These are phyloP conservation scores for Gymnopus androsaceus DNA, from an alignment of 1,284 basidiomycete species.

Conservation along the genomic window DNA sequence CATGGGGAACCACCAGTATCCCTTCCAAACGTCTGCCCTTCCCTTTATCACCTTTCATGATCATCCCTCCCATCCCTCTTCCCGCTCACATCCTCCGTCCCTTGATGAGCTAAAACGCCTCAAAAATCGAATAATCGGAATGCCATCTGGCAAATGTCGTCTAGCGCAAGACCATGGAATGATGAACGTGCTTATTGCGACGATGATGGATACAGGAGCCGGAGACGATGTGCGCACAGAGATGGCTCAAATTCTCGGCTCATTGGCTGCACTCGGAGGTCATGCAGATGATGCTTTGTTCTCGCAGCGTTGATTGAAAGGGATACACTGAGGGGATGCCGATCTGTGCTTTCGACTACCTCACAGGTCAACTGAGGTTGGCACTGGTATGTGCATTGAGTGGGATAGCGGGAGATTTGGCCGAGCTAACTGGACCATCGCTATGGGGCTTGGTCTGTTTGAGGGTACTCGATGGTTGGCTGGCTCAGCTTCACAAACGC, in stretches of 20 bases:
- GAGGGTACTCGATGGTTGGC: background rate
- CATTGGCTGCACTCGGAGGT: constrained; percentile 68
- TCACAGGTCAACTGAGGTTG: constrained; percentile 41
- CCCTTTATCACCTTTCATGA: no score
- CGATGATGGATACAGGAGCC: constrained; percentile 47
- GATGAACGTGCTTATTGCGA: constrained; percentile 58
- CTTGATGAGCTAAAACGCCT: constrained; percentile 52
- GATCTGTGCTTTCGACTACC: constrained; percentile 55
- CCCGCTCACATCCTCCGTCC: background rate
- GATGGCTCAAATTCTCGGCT: constrained; percentile 72
- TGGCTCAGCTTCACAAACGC: constrained; percentile 3
- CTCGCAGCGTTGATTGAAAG: constrained; percentile 55
- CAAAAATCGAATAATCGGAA: constrained; percentile 76
- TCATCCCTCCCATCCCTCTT: background rate
- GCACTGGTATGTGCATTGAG: constrained; percentile 65
- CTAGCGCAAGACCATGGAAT: constrained; percentile 56
- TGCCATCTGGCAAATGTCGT: constrained; percentile 64
- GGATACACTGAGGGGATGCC: constrained; percentile 55
- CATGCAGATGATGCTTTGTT: constrained; percentile 48
- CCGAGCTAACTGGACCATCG: constrained; percentile 66
- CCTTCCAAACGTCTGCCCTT: no score
- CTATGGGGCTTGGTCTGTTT: constrained; percentile 58
- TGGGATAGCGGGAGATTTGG: constrained; percentile 55
- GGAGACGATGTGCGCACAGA: constrained; percentile 61
- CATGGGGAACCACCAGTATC: no score